Conservation (phyloP, 164 flowering plant genomes). For the Macadamia integrifolia region DNA sequence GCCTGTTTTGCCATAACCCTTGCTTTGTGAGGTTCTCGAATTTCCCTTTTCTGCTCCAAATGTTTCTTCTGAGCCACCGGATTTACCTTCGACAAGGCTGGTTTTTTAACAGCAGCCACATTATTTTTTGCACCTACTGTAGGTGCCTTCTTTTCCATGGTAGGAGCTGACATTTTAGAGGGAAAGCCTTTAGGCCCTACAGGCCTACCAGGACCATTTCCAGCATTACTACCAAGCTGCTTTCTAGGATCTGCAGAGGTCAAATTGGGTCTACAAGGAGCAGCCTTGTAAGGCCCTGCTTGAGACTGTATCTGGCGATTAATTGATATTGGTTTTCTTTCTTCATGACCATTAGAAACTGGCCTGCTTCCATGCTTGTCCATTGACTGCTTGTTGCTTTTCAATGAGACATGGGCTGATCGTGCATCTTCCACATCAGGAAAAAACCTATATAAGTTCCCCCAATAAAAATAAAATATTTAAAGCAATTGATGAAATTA, state of each 20-base stretch:
- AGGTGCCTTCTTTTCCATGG: constrained; percentile 27
- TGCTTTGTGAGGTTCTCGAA: constrained; percentile 23
- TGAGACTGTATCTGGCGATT: constrained; percentile 27
- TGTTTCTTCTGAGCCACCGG: constrained; percentile 30
- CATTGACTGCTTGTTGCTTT: constrained; percentile 26
- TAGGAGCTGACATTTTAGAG: constrained; percentile 15
- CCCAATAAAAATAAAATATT: constrained; percentile 39
- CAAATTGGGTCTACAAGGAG: constrained; percentile 33
- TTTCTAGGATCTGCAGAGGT: constrained; percentile 32
- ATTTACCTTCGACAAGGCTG: constrained; percentile 26
- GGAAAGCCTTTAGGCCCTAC: constrained; percentile 30
- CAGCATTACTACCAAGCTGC: constrained; percentile 32
- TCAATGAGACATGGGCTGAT: constrained; percentile 38
- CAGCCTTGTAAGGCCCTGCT: constrained; percentile 17
- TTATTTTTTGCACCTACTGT: constrained; percentile 29
- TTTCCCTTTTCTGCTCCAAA: constrained; percentile 34
- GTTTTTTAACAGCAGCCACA: constrained; percentile 25
- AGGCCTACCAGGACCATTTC: constrained; percentile 69
- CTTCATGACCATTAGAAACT: constrained; percentile 22
- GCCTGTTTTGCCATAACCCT: constrained; percentile 31
- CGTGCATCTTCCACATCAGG: constrained; percentile 71
- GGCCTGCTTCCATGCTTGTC: constrained; percentile 26
- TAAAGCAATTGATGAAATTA: constrained; percentile 8
- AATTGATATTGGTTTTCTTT: constrained; percentile 27
- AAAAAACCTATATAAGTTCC: constrained; percentile 57